Evolutionary conservation across 345 rosid species (phyloP), one percentile per base, ranked within the genome.

Genomic region (Nephelium lappaceum): DNA sequence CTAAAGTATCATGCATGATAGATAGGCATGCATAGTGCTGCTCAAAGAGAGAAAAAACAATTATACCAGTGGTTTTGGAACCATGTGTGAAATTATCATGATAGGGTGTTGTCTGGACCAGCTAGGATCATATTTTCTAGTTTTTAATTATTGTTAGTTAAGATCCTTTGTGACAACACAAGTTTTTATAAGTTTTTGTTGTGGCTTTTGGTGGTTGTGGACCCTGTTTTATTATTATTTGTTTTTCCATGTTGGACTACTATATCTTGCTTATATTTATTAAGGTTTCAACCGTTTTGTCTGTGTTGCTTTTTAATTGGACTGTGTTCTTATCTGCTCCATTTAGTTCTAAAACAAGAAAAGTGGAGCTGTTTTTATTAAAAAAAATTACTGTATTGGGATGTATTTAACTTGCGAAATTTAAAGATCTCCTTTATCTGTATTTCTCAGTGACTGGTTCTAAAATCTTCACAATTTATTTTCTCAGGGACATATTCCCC

Each of bases 401-500:
- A 49, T 8, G 12, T 58, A 58, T 58, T 0, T 1, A 58, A 2
- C 63, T 58, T n/a, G 63, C 3, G 8, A 58, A 58, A 19, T 7
- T n/a, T 19, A 21, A 58, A n/a, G 63, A 58, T 58, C 42, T 36
- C 2, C 4, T 14, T 5, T 70, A 15, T 21, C 49, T 19, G 14
- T 14, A 18, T 23, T n/a, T 68, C 18, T 31, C 74, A 66, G 71
- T 65, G 39, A 19, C 23, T 58, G 63, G 63, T 58, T 58, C 63
- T 58, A n/a, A 58, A 58, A 58, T n/a, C 10, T n/a, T 58, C 63
- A 58, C 23, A 58, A 58, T 58, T 58, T 21, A 58, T 58, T n/a
- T 58, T 21, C 23, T 21, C 88, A 95, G 99, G 86, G 93, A 87
- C 65, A 89, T 93, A 64, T 92, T 92, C 79, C 97, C 98, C 9